Conservation (phyloP, 169 alveolate genomes). For the Eimeria sp. region DNA sequence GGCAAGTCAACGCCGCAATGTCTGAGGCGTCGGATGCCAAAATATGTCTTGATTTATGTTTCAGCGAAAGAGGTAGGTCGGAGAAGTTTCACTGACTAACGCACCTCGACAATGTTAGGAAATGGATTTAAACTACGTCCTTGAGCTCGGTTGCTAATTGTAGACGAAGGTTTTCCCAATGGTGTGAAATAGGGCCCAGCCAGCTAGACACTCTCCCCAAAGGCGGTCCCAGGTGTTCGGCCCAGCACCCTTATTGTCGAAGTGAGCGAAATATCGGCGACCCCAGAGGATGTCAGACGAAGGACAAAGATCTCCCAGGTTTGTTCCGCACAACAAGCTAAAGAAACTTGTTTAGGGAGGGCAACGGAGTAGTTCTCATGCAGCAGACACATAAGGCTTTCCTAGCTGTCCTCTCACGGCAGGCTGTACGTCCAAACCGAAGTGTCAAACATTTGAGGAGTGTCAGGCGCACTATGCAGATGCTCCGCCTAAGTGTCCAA, state of each 20-base stretch:
- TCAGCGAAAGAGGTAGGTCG: neutral
- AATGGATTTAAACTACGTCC: neutral
- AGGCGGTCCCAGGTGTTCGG: neutral
- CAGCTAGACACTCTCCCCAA: neutral
- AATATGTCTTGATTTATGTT: neutral
- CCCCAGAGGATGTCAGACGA: neutral
- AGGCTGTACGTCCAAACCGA: neutral
- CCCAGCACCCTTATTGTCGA: neutral
- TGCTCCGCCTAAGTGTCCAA: neutral
- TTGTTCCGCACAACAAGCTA: neutral
- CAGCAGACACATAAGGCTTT: neutral
- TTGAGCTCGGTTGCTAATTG: neutral
- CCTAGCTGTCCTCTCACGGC: neutral
- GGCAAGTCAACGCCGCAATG: neutral
- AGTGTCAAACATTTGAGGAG: neutral
- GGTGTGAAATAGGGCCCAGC: slow-evolving; percentile 6
- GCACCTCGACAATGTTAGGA: neutral
- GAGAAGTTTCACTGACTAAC: neutral
- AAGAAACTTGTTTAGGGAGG: neutral
- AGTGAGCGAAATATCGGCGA: neutral
- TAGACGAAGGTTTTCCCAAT: neutral
- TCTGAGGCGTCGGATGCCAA: neutral
- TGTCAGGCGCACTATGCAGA: neutral
- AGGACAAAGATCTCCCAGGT: neutral
- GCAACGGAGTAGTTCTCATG: neutral